Evolutionary conservation across 371 early-diverging fungal genomes (phyloP).

Genomic region (Dichotomocladium elegans): DNA sequence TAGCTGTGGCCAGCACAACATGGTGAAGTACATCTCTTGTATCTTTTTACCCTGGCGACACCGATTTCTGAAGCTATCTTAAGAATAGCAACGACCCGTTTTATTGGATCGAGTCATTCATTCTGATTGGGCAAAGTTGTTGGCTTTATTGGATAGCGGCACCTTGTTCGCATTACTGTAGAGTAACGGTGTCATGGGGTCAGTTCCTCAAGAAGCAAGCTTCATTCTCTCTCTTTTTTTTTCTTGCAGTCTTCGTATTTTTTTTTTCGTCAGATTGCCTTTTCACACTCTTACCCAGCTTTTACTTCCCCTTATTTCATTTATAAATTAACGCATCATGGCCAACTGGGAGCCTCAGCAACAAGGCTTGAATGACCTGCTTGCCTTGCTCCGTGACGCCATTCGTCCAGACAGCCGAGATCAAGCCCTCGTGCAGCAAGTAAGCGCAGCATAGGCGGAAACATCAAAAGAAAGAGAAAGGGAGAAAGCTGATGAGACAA

Average conservation of each 20-base stretch:
- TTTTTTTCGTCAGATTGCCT: not conserved
- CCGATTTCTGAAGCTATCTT: too few species aligned
- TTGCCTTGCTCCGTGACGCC: constrained; percentile 33
- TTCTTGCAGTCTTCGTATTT: constrained; percentile 28
- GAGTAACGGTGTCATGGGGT: not conserved
- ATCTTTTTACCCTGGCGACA: too few species aligned
- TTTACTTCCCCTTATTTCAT: not conserved
- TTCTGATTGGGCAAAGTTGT: too few species aligned
- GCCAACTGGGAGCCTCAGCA: constrained; percentile 40
- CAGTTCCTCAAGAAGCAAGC: not conserved
- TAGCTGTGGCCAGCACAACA: too few species aligned
- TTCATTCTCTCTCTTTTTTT: constrained; percentile 12
- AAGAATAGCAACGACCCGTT: too few species aligned
- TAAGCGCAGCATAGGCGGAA: constrained; percentile 5
- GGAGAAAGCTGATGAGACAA: not conserved
- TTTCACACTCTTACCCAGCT: not conserved
- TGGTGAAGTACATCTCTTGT: too few species aligned
- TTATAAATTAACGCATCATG: constrained; percentile 2
- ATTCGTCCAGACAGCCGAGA: constrained; percentile 27
- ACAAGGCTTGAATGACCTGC: constrained; percentile 27
- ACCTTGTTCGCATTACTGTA: too few species aligned
- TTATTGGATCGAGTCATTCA: too few species aligned
- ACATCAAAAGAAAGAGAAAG: not conserved
- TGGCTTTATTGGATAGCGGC: too few species aligned
- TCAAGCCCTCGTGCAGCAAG: constrained; percentile 32